Percentiles rank a stretch among this genome's conserved stretches.
phyloP scores from a whole-genome alignment of 2,329 filamentous ascomycete species.

The Fusarium oxysporum region DNA sequence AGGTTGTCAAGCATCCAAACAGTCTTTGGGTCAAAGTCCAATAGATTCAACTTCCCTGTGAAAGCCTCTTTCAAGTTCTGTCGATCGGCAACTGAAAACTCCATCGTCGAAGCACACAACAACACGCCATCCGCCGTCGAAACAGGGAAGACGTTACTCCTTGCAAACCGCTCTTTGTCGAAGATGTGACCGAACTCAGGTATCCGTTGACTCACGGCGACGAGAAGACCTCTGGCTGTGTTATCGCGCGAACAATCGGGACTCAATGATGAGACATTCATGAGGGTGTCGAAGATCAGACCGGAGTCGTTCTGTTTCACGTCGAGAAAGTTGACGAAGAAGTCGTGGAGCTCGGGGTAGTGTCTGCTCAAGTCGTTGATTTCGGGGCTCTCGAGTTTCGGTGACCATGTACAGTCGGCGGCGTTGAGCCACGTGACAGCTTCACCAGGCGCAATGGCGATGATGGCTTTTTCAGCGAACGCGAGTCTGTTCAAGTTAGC shows the following conservation, averaged over 20 bases:
- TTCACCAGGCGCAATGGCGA: constrained; percentile 32
- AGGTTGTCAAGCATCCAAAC: constrained; percentile 39
- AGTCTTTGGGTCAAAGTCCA: constrained; percentile 35
- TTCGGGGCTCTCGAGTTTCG: constrained; percentile 31
- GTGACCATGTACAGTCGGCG: constrained; percentile 36
- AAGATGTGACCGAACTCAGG: constrained; percentile 34
- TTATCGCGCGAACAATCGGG: constrained; percentile 27
- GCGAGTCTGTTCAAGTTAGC: constrained; percentile 8
- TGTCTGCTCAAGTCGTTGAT: constrained; percentile 36
- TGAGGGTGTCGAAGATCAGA: constrained; percentile 32
- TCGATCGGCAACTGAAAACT: constrained; percentile 39
- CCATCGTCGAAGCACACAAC: constrained; percentile 33
- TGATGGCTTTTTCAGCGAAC: constrained; percentile 17
- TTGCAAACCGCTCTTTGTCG: constrained; percentile 27
- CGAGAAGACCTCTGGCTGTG: constrained; percentile 29
- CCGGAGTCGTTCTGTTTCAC: constrained; percentile 34
- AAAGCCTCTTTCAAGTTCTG: constrained; percentile 35
- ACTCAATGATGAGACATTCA: constrained; percentile 27
- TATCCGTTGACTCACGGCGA: constrained; percentile 30
- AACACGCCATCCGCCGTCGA: constrained; percentile 20
- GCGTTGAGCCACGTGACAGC: constrained; percentile 28
- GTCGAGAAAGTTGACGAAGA: constrained; percentile 38
- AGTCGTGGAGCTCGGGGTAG: constrained; percentile 36
- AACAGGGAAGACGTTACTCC: constrained; percentile 34
- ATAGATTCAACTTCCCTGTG: constrained; percentile 24